Percentiles rank a stretch among this genome's conserved stretches.
phyloP scores from a whole-genome alignment of 805 yeast species.

The Candida morakotiae region DNA sequence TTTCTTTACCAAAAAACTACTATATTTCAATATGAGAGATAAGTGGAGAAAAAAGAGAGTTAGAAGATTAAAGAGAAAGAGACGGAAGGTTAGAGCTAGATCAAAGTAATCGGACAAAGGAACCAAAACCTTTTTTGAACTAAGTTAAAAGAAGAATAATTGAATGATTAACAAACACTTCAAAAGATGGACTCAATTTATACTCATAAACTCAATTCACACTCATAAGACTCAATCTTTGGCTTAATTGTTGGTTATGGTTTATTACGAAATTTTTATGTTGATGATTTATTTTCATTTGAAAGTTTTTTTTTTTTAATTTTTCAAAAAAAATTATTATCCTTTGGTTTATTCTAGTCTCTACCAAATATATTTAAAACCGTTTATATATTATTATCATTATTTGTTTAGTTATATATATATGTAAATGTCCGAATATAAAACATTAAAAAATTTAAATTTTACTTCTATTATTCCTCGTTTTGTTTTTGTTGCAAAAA shows the following conservation, averaged over 20 bases:
- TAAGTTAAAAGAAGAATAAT: too few species aligned
- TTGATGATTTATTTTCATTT: background rate
- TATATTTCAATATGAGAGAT: conserved; percentile 69
- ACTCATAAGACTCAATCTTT: too few species aligned
- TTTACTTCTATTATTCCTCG: background rate
- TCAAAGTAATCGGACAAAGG: conserved; percentile 76
- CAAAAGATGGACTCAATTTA: conserved; percentile 1
- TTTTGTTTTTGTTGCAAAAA: too few species aligned
- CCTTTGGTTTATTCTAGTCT: conserved; percentile 6
- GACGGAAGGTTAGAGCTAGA: conserved; percentile 99
- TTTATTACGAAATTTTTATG: background rate
- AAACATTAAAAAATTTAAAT: background rate
- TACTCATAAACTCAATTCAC: too few species aligned
- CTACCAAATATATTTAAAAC: conserved; percentile 2
- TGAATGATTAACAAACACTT: too few species aligned
- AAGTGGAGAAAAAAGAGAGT: conserved; percentile 99
- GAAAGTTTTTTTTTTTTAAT: background rate
- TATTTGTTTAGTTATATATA: background rate
- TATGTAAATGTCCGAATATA: conserved; percentile 5
- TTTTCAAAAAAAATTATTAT: background rate
- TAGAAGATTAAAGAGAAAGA: conserved; percentile 99
- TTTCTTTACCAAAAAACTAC: conserved; percentile 21
- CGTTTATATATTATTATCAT: background rate
- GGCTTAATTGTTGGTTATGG: too few species aligned
- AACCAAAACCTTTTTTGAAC: background rate